These are phyloP conservation scores for Dentiscutata heterogama DNA, from an alignment of 371 early-diverging fungal genomes.

Conservation along the genomic window DNA sequence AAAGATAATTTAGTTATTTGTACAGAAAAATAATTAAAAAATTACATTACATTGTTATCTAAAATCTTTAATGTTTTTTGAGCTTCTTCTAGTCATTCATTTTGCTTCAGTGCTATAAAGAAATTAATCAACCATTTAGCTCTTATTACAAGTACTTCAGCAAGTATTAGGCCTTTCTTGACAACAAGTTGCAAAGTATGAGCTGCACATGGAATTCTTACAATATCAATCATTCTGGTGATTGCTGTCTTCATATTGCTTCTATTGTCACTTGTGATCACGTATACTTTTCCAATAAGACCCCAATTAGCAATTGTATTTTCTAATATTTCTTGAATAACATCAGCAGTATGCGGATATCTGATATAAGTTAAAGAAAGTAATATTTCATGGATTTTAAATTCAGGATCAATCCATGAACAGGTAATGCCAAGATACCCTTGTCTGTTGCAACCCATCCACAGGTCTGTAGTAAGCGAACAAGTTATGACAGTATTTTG, in stretches of 20 bases:
- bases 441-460: background rate
- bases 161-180: background rate
- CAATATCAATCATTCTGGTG: background rate
- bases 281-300: background rate
- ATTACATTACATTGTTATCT: too few relatives aligned
- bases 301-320: background rate
- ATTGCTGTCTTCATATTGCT: background rate
- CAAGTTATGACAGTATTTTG: background rate
- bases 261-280: background rate
- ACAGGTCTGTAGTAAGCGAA: background rate
- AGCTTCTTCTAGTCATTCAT: background rate
- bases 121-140: background rate
- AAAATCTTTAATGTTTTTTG: too few relatives aligned
- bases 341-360: too few relatives aligned
- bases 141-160: background rate
- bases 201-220: background rate
- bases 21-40: too few relatives aligned
- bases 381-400: background rate
- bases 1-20: too few relatives aligned
- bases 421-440: background rate
- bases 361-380: too few relatives aligned
- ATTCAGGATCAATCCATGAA: background rate
- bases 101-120: conserved; percentile 18
- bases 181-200: background rate
- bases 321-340: background rate